Evolutionary conservation across 768 basidiomycete genomes (phyloP), one percentile per base, ranked within the genome.

Genomic region (Lactarius hatsudake): DNA sequence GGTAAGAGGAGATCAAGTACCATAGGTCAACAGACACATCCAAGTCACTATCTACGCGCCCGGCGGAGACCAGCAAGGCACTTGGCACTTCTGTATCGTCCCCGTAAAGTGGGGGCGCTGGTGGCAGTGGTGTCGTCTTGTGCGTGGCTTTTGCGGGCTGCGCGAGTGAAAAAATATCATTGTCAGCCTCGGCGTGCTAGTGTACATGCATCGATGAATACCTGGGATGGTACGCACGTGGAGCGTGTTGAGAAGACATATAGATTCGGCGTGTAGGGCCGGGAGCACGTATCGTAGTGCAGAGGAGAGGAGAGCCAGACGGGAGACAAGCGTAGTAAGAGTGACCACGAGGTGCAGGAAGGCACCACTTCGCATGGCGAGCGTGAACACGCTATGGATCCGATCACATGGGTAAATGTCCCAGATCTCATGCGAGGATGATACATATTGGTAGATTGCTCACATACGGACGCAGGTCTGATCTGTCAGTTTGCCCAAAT

Each of bases 281-380:
- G 53, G 57, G 17, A 70, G 42, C 23, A 38, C 61, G 43, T 55
- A 9, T 6, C 55, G 55, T 9, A 69, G 2, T 5, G 57, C 65
- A 23, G 57, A 54, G n/a, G 61, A 58, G 9, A 70, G 61, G 20
- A 59, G 69, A 5, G 60, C 56, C 73, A 90, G 75, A 64, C 91
- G 82, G 3, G 88, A 87, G 53, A 82, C 76, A 45, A 90, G 82
- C 12, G 86, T 88, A 26, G 81, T 78, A 51, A 93, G 79, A 5
- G 84, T 78, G 56, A 94, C 73, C n/a, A 87, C 76, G 20, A 90
- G 73, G 68, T 89, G 88, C 15, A 89, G 78, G 72, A 94, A 94
- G 18, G 90, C 87, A 20, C 87, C 90, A 0, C 85, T 82, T 73
- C 88, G 88, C 81, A 93, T 83, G 40, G 84, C 83, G 28, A 87